phyloP scores from a whole-genome alignment of 2,329 filamentous ascomycete species.

The Penicillium sp. region DNA sequence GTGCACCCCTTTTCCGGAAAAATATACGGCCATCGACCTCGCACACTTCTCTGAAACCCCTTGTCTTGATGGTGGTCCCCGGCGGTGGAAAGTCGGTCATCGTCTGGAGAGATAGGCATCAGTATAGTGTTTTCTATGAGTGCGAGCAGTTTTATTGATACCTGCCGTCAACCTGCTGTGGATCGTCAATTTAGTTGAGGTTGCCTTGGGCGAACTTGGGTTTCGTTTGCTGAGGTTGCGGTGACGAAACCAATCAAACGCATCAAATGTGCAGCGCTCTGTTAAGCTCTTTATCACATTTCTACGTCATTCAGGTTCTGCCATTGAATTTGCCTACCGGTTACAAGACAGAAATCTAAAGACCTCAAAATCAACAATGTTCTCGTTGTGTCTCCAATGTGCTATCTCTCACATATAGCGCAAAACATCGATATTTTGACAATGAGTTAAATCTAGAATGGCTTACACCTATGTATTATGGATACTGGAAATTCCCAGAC shows the following conservation, averaged over 20 bases:
- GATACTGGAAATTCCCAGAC: neutral
- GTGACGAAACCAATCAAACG: neutral
- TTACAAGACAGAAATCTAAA: neutral
- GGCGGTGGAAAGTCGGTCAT: conserved; percentile 7
- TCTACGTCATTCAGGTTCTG: neutral
- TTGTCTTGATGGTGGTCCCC: conserved; percentile 6
- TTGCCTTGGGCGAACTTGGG: neutral
- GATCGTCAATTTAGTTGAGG: neutral
- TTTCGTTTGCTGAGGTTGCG: neutral
- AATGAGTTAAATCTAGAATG: too few relatives aligned
- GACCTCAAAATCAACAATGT: neutral
- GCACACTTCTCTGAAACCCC: conserved; percentile 23
- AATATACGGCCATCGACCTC: conserved; percentile 21
- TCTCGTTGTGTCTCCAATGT: neutral
- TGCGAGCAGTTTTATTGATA: neutral
- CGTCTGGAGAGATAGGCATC: neutral
- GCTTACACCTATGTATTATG: neutral
- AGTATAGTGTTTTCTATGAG: neutral
- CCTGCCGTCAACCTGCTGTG: too few relatives aligned
- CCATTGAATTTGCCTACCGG: too few relatives aligned
- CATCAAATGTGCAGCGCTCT: neutral
- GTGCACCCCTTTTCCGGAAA: conserved; percentile 15
- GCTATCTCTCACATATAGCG: neutral
- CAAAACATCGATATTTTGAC: neutral
- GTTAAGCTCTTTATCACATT: conserved; percentile 1